Percentiles rank a stretch among this genome's conserved stretches.
These are phyloP conservation scores for Cylindrodendrum hubeiense DNA, from an alignment of 2,329 filamentous ascomycete species.

Conservation along the genomic window DNA sequence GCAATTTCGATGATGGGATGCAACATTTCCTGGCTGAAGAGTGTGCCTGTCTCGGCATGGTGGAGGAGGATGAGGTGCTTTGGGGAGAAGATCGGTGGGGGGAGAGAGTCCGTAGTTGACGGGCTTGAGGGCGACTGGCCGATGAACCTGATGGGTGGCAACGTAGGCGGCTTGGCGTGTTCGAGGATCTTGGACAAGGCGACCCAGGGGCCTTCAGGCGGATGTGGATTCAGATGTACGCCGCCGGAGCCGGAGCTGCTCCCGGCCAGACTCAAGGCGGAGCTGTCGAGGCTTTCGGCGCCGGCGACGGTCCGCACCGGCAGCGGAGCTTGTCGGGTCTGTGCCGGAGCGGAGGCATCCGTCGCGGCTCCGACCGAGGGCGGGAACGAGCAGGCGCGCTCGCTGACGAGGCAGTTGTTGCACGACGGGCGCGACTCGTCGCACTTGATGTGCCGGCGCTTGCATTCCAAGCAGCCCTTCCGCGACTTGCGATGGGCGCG, in stretches of 20 bases:
- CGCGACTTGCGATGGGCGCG: constrained; percentile 55
- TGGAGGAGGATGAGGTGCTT: constrained; percentile 55
- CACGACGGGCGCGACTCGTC: constrained; percentile 56
- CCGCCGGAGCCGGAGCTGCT: constrained; percentile 28
- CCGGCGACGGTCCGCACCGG: background rate
- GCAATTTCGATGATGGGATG: constrained; percentile 46
- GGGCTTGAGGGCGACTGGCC: too few relatives aligned
- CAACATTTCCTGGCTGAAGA: constrained; percentile 33
- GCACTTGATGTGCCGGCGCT: constrained; percentile 57
- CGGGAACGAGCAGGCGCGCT: constrained; percentile 52
- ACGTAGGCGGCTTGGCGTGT: constrained; percentile 14
- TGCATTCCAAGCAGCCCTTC: constrained; percentile 56
- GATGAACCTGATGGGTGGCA: constrained; percentile 28
- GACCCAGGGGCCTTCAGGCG: constrained; percentile 7
- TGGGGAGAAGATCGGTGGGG: constrained; percentile 48
- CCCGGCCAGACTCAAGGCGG: constrained; percentile 26
- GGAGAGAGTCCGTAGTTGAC: too few relatives aligned
- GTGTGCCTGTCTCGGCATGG: constrained; percentile 47
- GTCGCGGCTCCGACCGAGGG: background rate
- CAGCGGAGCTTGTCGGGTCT: background rate
- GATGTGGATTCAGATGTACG: constrained; percentile 15
- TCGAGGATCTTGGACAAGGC: background rate
- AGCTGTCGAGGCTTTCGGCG: constrained; percentile 28
- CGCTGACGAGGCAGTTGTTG: constrained; percentile 53
- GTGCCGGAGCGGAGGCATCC: background rate